Conservation (phyloP, 345 rosid genomes). For the Pseudoturritis turrita region DNA sequence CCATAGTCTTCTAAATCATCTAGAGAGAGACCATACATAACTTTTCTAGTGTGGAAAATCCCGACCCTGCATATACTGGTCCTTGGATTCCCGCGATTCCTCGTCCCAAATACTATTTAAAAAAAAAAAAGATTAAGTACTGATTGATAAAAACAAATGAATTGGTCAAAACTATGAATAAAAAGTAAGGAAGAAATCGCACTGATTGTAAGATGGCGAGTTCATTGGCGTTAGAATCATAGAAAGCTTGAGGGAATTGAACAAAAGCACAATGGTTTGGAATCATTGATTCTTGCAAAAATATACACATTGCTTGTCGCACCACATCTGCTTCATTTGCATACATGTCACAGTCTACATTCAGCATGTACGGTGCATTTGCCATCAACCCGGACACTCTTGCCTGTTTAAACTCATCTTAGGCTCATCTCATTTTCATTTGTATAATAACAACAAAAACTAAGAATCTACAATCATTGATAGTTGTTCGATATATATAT, state of each 20-base stretch:
- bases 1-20: conserved; percentile 9
- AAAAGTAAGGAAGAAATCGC: background rate
- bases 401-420: conserved; percentile 24
- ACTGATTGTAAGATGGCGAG: conserved; percentile 9
- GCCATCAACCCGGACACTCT: conserved; percentile 64
- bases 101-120: conserved; percentile 5
- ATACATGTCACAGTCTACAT: conserved; percentile 67
- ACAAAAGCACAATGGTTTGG: conserved; percentile 37
- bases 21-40: conserved; percentile 44
- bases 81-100: conserved; percentile 55
- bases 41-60: conserved; percentile 53
- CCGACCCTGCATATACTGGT: conserved; percentile 40
- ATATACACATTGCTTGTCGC: conserved; percentile 43
- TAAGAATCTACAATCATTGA: background rate
- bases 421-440: background rate
- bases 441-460: background rate
- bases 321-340: conserved; percentile 43
- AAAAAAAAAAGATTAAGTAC: background rate
- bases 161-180: background rate
- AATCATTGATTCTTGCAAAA: conserved; percentile 10
- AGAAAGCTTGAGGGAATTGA: conserved; percentile 46
- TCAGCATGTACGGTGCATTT: conserved; percentile 60
- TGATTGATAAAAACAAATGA: background rate
- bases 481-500: no score
- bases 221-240: conserved; percentile 34